Percentiles rank a stretch among this genome's conserved stretches.
Conservation (phyloP, 2,329 filamentous ascomycete genomes). For the Balansia obtecta region DNA sequence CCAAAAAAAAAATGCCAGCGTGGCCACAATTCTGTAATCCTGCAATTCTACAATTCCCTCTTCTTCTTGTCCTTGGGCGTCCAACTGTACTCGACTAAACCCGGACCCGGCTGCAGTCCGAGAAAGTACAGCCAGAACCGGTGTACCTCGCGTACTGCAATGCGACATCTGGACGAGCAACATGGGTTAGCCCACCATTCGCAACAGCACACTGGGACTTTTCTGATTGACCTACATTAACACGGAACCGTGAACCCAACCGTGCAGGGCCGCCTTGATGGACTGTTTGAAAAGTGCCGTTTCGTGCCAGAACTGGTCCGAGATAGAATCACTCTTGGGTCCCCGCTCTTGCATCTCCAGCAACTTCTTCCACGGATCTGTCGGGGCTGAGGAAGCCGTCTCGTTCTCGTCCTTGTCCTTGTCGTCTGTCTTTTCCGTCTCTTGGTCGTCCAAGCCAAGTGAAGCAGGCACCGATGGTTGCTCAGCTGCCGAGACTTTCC, state of each 20-base stretch:
- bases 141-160: neutral
- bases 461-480: neutral
- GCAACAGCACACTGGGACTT: no score
- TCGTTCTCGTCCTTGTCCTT: slow-evolving; percentile 9
- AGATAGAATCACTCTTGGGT: slow-evolving; percentile 21
- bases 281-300: slow-evolving; percentile 48
- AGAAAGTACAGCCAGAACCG: slow-evolving; percentile 7
- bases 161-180: slow-evolving; percentile 1
- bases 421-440: slow-evolving; percentile 24
- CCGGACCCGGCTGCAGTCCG: slow-evolving; percentile 5
- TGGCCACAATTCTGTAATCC: neutral
- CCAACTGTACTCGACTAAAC: slow-evolving; percentile 5
- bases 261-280: slow-evolving; percentile 51
- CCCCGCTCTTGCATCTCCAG: slow-evolving; percentile 17
- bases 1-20: neutral
- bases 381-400: neutral
- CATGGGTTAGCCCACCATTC: neutral
- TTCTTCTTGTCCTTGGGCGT: slow-evolving; percentile 5
- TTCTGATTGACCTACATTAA: slow-evolving; percentile 60
- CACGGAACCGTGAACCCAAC: slow-evolving; percentile 58
- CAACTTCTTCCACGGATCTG: slow-evolving; percentile 1
- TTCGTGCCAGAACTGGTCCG: slow-evolving; percentile 53
- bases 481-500: slow-evolving; percentile 14
- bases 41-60: slow-evolving; percentile 1
- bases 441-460: slow-evolving; percentile 20